Evolutionary conservation across 1,284 basidiomycete genomes (phyloP).

Genomic region (Apiotrichum laibachii): DNA sequence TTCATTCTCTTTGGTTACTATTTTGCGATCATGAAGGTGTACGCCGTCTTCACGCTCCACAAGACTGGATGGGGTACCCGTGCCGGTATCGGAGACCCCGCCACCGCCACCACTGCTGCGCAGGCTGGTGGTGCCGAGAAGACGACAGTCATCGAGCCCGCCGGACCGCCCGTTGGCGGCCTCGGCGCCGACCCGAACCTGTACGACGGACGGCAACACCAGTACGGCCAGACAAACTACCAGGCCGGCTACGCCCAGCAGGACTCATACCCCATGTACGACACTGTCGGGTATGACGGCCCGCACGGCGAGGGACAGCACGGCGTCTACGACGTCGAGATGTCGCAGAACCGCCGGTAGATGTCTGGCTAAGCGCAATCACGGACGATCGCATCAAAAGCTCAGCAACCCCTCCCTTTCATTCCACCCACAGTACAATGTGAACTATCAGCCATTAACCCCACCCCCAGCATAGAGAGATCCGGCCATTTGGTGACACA

Average conservation of each 20-base stretch:
- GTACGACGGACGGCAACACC: conserved; percentile 1
- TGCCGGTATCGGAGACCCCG: conserved; percentile 75
- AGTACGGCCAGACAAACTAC: background rate
- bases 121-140: conserved; percentile 20
- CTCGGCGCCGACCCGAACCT: background rate
- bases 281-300: conserved; percentile 1
- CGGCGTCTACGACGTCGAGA: conserved; percentile 42
- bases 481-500: background rate
- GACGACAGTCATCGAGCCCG: background rate
- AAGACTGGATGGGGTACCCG: conserved; percentile 91
- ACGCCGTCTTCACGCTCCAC: conserved; percentile 76
- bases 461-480: conserved; percentile 7
- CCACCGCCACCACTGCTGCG: conserved; percentile 41
- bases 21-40: conserved; percentile 76
- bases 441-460: background rate
- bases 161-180: background rate
- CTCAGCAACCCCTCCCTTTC: background rate
- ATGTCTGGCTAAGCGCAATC: too few relatives aligned
- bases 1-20: conserved; percentile 83
- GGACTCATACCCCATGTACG: conserved; percentile 7
- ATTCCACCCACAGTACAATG: background rate
- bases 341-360: conserved; percentile 19
- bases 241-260: background rate
- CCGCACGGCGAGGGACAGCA: conserved; percentile 19
- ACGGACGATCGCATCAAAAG: too few relatives aligned